Percentiles rank a stretch among this genome's conserved stretches.
phyloP scores from a whole-genome alignment of 2,329 filamentous ascomycete genomes.

The Huntiella decipiens region DNA sequence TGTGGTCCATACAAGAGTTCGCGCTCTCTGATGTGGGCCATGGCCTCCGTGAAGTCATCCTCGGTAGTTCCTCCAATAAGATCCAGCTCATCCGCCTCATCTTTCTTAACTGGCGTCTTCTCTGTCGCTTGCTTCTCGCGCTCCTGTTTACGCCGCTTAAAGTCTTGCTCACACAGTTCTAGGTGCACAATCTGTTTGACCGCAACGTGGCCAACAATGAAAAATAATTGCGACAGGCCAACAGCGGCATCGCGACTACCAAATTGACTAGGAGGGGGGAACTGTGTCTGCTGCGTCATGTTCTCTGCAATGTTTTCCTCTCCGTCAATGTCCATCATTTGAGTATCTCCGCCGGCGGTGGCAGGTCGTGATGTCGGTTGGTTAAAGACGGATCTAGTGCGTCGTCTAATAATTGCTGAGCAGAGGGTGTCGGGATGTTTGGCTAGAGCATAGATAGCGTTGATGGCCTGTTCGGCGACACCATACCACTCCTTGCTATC shows the following conservation, averaged over 20 bases:
- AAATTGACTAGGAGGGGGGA: constrained; percentile 21
- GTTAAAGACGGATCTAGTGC: constrained; percentile 64
- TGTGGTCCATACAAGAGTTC: constrained; percentile 67
- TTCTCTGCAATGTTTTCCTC: constrained; percentile 13
- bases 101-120: constrained; percentile 29
- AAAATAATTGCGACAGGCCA: constrained; percentile 73
- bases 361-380: constrained; percentile 19
- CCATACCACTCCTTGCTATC: constrained; percentile 94
- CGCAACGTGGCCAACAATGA: constrained; percentile 87
- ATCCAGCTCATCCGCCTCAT: constrained; percentile 72
- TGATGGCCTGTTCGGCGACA: constrained; percentile 87
- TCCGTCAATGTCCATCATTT: constrained; percentile 15
- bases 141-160: constrained; percentile 87
- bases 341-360: constrained; percentile 18
- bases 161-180: constrained; percentile 92
- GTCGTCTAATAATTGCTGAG: constrained; percentile 72
- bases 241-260: constrained; percentile 43
- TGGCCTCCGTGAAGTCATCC: constrained; percentile 77
- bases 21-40: constrained; percentile 64
- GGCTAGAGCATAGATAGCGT: constrained; percentile 82
- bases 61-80: constrained; percentile 92
- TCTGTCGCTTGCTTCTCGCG: constrained; percentile 48
- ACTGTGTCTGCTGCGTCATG: constrained; percentile 18
- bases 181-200: constrained; percentile 98
- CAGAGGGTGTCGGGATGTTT: constrained; percentile 89